Conservation (phyloP, 345 rosid genomes). For the Angophora floribunda region DNA sequence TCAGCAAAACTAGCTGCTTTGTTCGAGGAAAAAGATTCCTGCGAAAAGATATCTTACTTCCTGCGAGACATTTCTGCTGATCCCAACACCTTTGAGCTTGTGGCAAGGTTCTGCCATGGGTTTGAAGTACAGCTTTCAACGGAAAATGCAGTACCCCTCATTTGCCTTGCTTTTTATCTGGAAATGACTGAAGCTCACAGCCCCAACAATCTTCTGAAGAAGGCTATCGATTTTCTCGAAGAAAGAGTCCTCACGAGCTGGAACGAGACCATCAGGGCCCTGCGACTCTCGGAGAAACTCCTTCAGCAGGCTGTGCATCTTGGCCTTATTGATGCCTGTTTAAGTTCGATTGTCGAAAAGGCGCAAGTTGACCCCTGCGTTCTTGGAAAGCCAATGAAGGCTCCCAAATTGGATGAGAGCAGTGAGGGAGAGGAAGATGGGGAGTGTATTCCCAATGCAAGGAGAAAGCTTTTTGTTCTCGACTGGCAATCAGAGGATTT, state of each 20-base stretch:
- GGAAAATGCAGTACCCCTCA: constrained; percentile 51
- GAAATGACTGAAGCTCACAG: constrained; percentile 63
- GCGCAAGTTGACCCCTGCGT: constrained; percentile 49
- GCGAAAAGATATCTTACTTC: constrained; percentile 16
- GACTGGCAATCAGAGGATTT: constrained; percentile 58
- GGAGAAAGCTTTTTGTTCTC: constrained; percentile 47
- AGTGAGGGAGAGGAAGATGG: constrained; percentile 12
- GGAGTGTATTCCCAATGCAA: constrained; percentile 44
- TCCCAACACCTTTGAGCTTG: constrained; percentile 44
- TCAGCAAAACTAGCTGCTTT: constrained; percentile 51
- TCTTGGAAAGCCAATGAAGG: constrained; percentile 44
- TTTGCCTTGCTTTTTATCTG: constrained; percentile 44
- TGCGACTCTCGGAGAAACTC: constrained; percentile 17
- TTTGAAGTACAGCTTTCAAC: constrained; percentile 26
- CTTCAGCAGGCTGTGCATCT: constrained; percentile 26
- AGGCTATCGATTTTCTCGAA: constrained; percentile 36
- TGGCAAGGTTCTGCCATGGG: constrained; percentile 67
- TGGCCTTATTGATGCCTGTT: constrained; percentile 51
- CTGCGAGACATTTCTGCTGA: constrained; percentile 45
- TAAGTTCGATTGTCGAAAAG: constrained; percentile 44
- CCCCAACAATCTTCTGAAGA: constrained; percentile 42
- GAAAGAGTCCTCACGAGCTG: constrained; percentile 54
- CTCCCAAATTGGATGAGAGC: not conserved
- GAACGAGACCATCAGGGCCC: constrained; percentile 66
- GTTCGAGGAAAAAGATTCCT: constrained; percentile 24